These are phyloP conservation scores for Kandelia obovata DNA, from an alignment of 345 rosid species.

Conservation along the genomic window DNA sequence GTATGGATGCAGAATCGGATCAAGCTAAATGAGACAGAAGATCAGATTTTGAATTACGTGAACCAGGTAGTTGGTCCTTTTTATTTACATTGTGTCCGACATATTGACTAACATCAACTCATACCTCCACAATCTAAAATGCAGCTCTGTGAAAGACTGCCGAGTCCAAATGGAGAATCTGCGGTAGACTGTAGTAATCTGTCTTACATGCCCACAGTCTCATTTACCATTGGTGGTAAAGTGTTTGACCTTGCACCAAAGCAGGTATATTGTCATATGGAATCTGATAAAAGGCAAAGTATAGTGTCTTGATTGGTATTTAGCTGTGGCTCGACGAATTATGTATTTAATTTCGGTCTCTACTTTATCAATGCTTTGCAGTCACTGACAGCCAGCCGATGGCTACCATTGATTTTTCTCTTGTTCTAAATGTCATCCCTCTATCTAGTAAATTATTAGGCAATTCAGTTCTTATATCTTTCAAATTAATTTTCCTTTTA, in stretches of 20 bases:
- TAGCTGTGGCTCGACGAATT: neutral
- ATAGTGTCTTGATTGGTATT: neutral
- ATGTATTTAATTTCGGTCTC: neutral
- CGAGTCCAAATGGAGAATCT: slow-evolving; percentile 33
- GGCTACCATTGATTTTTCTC: too few relatives aligned
- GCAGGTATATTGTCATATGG: slow-evolving; percentile 10
- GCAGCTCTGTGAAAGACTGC: slow-evolving; percentile 32
- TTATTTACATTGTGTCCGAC: neutral
- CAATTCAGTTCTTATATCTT: too few relatives aligned
- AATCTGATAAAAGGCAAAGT: neutral
- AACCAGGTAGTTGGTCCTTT: slow-evolving; percentile 8
- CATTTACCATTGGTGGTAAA: slow-evolving; percentile 32
- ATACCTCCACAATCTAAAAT: neutral
- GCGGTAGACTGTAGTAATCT: slow-evolving; percentile 27
- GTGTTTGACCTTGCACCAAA: slow-evolving; percentile 24
- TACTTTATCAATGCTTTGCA: neutral
- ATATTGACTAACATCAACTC: neutral
- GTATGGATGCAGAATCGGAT: slow-evolving; percentile 31
- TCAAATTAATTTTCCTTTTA: too few relatives aligned
- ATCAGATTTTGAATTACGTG: slow-evolving; percentile 23
- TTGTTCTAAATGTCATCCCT: too few relatives aligned
- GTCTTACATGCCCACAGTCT: slow-evolving; percentile 26
- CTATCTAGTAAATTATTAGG: too few relatives aligned
- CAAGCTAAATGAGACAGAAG: slow-evolving; percentile 26
- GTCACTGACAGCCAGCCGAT: too few relatives aligned